Conservation (phyloP, 768 basidiomycete genomes). For the Russula sp. region DNA sequence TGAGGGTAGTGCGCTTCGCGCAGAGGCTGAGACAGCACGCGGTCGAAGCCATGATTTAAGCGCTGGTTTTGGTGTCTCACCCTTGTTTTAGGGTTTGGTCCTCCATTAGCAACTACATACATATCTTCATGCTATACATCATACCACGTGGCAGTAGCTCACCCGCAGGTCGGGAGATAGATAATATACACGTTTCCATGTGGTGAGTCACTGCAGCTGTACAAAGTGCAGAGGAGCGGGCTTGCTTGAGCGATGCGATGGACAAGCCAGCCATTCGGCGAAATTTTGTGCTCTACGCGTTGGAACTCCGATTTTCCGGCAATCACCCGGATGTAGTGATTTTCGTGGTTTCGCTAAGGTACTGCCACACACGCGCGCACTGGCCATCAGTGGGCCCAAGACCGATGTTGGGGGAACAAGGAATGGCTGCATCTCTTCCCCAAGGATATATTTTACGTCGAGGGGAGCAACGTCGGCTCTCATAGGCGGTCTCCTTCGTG, state of each 20-base stretch:
- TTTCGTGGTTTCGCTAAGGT: background rate
- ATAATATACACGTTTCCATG: slow-evolving; percentile 6
- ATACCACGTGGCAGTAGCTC: slow-evolving; percentile 17
- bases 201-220: background rate
- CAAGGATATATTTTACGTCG: slow-evolving; percentile 1
- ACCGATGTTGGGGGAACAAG: background rate
- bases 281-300: background rate
- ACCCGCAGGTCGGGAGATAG: background rate
- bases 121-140: slow-evolving; percentile 8
- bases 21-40: background rate
- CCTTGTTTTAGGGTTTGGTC: slow-evolving; percentile 5
- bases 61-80: background rate
- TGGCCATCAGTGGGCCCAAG: background rate
- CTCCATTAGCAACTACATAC: background rate
- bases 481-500: background rate
- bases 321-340: background rate
- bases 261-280: background rate
- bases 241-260: background rate
- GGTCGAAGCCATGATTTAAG: background rate
- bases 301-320: background rate
- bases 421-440: background rate
- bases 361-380: background rate
- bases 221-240: background rate
- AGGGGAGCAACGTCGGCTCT: background rate
- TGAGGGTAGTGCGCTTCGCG: background rate